phyloP scores from a whole-genome alignment of 2,329 filamentous ascomycete genomes.

The Pseudogymnoascus sp. region DNA sequence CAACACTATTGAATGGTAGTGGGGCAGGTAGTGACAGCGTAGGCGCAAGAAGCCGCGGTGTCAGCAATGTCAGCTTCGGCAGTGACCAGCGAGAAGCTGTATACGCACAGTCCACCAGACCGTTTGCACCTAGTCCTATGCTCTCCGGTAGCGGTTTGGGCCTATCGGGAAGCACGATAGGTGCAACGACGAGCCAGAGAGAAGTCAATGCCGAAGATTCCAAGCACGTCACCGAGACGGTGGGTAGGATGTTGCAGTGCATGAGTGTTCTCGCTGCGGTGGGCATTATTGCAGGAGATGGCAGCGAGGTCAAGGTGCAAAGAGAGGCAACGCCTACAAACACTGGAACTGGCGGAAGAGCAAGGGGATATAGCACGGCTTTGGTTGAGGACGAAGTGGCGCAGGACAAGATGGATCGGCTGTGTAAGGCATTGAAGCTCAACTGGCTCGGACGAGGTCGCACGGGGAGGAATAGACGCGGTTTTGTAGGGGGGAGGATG shows the following conservation, averaged over 20 bases:
- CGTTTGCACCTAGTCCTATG: conserved; percentile 37
- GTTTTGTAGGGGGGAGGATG: conserved; percentile 55
- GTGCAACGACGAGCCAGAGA: conserved; percentile 23
- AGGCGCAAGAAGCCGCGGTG: conserved; percentile 64
- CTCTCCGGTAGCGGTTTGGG: not conserved
- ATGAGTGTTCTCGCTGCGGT: conserved; percentile 81
- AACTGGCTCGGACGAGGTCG: conserved; percentile 92
- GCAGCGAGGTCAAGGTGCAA: not conserved
- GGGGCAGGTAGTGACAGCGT: conserved; percentile 42
- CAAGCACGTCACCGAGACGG: conserved; percentile 83
- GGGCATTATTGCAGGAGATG: conserved; percentile 30
- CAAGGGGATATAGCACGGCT: conserved; percentile 16
- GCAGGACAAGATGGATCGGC: conserved; percentile 70
- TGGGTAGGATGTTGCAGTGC: conserved; percentile 92
- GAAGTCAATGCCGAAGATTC: conserved; percentile 50
- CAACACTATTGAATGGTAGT: conserved; percentile 58
- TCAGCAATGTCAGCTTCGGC: conserved; percentile 71
- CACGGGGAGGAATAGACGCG: conserved; percentile 80
- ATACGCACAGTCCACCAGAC: conserved; percentile 26
- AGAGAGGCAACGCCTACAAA: not conserved
- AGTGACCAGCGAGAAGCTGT: conserved; percentile 37
- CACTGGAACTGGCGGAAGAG: conserved; percentile 15
- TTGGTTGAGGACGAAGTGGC: conserved; percentile 55
- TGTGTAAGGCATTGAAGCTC: conserved; percentile 82
- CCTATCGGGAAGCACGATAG: not conserved